phyloP scores from a whole-genome alignment of 768 basidiomycete species.

The Hericium erinaceus region DNA sequence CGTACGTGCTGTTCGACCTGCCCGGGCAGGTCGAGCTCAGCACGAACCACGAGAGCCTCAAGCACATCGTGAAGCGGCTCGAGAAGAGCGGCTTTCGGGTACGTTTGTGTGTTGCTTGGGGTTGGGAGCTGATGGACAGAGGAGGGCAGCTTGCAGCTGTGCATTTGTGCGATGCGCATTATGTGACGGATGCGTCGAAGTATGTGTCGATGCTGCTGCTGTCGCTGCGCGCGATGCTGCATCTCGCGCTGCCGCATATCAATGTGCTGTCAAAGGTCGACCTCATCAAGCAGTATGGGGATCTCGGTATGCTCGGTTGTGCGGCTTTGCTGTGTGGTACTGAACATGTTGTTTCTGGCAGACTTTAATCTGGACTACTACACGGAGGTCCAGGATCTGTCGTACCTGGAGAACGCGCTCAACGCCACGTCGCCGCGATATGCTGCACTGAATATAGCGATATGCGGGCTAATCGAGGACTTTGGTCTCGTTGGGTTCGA shows the following conservation, averaged over 20 bases:
- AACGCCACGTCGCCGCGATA: conserved; percentile 59
- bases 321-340: not conserved
- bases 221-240: conserved; percentile 94
- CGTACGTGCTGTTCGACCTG: conserved; percentile 89
- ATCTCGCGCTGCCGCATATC: conserved; percentile 94
- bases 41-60: conserved; percentile 84
- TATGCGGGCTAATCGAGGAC: conserved; percentile 91
- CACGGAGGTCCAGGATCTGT: conserved; percentile 94
- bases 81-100: conserved; percentile 79
- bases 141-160: conserved; percentile 37
- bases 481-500: conserved; percentile 91
- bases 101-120: conserved; percentile 24
- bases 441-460: conserved; percentile 74
- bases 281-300: conserved; percentile 81
- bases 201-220: conserved; percentile 89
- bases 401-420: conserved; percentile 74
- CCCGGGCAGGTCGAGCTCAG: conserved; percentile 97
- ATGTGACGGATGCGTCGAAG: conserved; percentile 92
- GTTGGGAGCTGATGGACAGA: not conserved
- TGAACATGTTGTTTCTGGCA: conserved; percentile 21
- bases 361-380: conserved; percentile 98
- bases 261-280: conserved; percentile 97
- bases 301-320: conserved; percentile 56
- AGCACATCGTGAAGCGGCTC: conserved; percentile 64
- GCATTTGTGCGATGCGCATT: conserved; percentile 94